phyloP scores from a whole-genome alignment of 2,329 filamentous ascomycete genomes.

The Cercospora canescens region DNA sequence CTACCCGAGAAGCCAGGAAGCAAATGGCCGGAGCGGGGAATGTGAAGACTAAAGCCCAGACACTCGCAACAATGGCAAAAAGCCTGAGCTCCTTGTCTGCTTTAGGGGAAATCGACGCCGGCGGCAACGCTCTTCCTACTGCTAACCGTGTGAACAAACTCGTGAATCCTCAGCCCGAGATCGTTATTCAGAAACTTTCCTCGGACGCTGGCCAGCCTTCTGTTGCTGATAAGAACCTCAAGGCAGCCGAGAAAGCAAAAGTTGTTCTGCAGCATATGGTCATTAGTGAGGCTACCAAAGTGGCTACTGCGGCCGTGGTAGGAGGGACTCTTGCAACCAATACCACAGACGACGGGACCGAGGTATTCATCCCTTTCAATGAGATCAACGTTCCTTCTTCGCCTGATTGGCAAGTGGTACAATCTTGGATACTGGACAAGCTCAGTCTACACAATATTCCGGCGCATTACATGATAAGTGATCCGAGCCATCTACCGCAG shows the following conservation, averaged over 20 bases:
- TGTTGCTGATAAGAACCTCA: not conserved
- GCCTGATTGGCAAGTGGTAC: conserved; percentile 8
- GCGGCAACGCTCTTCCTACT: not conserved
- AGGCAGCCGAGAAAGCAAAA: not conserved
- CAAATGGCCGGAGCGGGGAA: not conserved
- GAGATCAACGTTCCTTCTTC: conserved; percentile 7
- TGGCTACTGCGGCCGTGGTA: not conserved
- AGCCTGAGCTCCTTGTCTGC: not conserved
- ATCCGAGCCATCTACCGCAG: conserved; percentile 4
- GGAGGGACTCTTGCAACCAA: not conserved
- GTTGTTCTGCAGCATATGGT: not conserved
- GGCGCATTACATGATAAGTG: conserved; percentile 12
- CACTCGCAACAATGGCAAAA: not conserved
- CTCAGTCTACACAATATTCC: conserved; percentile 13
- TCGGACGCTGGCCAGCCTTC: not conserved
- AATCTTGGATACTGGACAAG: conserved; percentile 14
- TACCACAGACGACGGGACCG: not conserved
- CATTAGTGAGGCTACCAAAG: not conserved
- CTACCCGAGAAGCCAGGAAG: not conserved
- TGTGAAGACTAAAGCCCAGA: not conserved
- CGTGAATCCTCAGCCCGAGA: not conserved
- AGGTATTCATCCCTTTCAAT: conserved; percentile 8
- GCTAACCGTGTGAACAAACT: not conserved
- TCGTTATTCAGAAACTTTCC: not conserved
- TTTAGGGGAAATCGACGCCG: not conserved